phyloP scores from a whole-genome alignment of 2,329 filamentous ascomycete genomes.

The Arachnomyces sp. region DNA sequence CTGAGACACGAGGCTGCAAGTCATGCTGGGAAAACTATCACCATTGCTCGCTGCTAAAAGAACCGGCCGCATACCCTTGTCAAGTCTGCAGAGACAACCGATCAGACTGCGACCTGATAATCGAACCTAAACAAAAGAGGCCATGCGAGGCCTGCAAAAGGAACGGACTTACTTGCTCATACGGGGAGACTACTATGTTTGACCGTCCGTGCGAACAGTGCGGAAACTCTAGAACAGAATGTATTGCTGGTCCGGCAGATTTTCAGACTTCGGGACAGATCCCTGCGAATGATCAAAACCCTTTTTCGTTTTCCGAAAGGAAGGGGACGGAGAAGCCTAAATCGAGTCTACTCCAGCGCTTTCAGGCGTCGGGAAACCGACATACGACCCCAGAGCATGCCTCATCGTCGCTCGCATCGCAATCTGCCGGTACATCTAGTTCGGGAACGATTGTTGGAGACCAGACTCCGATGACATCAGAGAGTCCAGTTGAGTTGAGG shows the following conservation, averaged over 20 bases:
- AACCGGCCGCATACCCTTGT: slow-evolving; percentile 31
- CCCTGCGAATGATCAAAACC: no score
- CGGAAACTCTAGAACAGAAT: slow-evolving; percentile 1
- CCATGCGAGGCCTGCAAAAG: slow-evolving; percentile 28
- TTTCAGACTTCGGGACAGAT: no score
- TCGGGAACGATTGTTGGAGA: neutral
- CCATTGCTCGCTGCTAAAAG: slow-evolving; percentile 28
- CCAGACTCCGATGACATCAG: slow-evolving; percentile 8
- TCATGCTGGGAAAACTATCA: slow-evolving; percentile 21
- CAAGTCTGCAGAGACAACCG: slow-evolving; percentile 22
- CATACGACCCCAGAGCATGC: no score
- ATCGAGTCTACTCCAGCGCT: no score
- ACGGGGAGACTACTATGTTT: slow-evolving; percentile 19
- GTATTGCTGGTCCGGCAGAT: no score
- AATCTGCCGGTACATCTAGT: neutral
- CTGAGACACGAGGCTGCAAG: slow-evolving; percentile 27
- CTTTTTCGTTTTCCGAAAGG: no score
- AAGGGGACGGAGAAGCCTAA: no score
- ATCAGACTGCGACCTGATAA: slow-evolving; percentile 29
- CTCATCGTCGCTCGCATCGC: no score
- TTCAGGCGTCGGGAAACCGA: no score
- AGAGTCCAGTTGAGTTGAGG: no score
- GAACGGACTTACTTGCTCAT: slow-evolving; percentile 25
- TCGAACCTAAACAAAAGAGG: slow-evolving; percentile 24
- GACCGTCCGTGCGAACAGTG: slow-evolving; percentile 28